Evolutionary conservation across 108 stramenopile species (phyloP), one percentile per base, ranked within the genome.

Genomic region (Nitzschia sp.): DNA sequence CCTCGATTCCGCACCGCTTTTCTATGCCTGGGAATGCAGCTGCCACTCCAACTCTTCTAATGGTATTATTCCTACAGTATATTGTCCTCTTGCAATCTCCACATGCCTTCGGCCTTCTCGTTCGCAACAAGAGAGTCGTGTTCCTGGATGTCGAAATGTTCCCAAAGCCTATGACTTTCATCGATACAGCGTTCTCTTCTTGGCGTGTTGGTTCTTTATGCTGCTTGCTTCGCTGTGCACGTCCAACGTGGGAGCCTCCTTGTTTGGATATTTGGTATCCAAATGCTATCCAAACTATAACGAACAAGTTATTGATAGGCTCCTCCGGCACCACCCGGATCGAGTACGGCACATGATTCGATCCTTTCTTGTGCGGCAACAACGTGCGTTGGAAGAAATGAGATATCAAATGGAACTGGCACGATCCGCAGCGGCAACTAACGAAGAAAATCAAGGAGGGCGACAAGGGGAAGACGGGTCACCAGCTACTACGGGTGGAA

Each of bases 301-400:
- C 28, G 54, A 59, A 2, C 32, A 19, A 25, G 19, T 28, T 15
- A 58, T 45, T 6, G 26, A 58, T 26, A 35, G 69, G 1, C 33
- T 70, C 17, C 24, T 70, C 30, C 57, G 69, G 46, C 13, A n/a
- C 15, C 25, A 70, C 19, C 69, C 69, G 2, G 69, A 70, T n/a
- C 38, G 32, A 27, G 69, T 45, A n/a, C 66, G 66, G 15, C 27
- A 55, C 9, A 45, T 62, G 60, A 45, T 62, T 21, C 5, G 36
- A 42, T n/a, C 15, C 35, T 36, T n/a, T 23, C 15, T 62, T 62
- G 36, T 62, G 35, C 60, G 56, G 26, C 27, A 57, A 18, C 31
- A 57, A 32, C 56, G 27, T 11, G 56, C 56, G 4, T 38, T 62
- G 28, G 4, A 9, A 5, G 60, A n/a, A n/a, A n/a, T n/a, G n/a